Conservation (phyloP, 441 rosid species). For the Euphorbia celastroides region DNA sequence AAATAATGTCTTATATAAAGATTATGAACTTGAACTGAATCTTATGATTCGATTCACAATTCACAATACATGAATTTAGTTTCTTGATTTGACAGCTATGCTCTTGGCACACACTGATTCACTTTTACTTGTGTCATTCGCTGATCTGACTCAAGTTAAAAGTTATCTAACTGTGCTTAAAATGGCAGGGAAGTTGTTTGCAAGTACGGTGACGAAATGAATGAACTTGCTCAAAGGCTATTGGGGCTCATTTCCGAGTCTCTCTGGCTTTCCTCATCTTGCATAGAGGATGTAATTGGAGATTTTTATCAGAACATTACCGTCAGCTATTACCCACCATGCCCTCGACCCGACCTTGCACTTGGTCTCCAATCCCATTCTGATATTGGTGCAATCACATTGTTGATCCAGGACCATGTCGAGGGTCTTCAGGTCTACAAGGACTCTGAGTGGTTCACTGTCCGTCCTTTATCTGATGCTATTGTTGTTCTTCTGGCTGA, state of each 20-base stretch:
- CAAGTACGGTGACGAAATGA: slow-evolving; percentile 57
- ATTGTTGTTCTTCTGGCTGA: slow-evolving; percentile 68
- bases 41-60: too few species aligned
- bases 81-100: too few species aligned
- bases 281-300: slow-evolving; percentile 57
- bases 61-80: too few species aligned
- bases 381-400: slow-evolving; percentile 74
- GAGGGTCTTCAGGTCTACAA: slow-evolving; percentile 76
- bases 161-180: not conserved
- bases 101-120: not conserved
- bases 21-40: too few species aligned
- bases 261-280: slow-evolving; percentile 39
- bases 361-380: slow-evolving; percentile 93
- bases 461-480: slow-evolving; percentile 54
- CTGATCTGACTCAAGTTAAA: not conserved
- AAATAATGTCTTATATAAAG: too few species aligned
- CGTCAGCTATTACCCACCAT: slow-evolving; percentile 76
- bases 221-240: slow-evolving; percentile 47
- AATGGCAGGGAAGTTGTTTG: slow-evolving; percentile 43
- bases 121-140: not conserved
- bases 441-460: slow-evolving; percentile 58
- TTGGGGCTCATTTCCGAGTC: slow-evolving; percentile 62
- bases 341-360: slow-evolving; percentile 83
- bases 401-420: slow-evolving; percentile 79
- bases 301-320: slow-evolving; percentile 85